Evolutionary conservation across 768 basidiomycete species (phyloP).

Genomic region (Collybia mongolica): DNA sequence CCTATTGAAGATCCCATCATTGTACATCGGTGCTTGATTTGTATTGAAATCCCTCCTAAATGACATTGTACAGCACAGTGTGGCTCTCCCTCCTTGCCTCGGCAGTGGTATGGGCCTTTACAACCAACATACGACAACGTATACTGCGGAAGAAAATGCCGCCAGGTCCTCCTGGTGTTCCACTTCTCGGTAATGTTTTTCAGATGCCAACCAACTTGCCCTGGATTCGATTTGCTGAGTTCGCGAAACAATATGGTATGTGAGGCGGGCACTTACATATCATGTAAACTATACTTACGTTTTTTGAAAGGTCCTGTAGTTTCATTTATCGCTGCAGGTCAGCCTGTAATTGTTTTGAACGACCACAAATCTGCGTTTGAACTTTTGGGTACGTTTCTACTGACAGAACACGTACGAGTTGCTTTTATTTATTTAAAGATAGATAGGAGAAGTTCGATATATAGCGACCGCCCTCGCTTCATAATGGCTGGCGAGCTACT

Average conservation of each 20-base stretch:
- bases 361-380: conserved; percentile 1
- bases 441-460: conserved; percentile 1
- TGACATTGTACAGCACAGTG: too few species aligned
- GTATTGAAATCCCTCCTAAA: too few species aligned
- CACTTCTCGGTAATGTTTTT: conserved; percentile 2
- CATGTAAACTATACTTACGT: background rate
- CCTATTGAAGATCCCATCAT: too few species aligned
- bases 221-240: conserved; percentile 2
- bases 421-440: background rate
- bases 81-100: too few species aligned
- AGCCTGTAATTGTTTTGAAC: conserved; percentile 2
- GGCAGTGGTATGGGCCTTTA: too few species aligned
- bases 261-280: background rate
- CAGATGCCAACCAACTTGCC: conserved; percentile 1
- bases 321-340: conserved; percentile 1
- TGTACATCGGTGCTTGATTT: too few species aligned
- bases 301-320: background rate
- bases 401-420: background rate
- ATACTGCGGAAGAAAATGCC: too few species aligned
- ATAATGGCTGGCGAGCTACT: conserved; percentile 2
- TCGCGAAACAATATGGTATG: conserved; percentile 5
- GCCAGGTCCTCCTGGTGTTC: conserved; percentile 2
- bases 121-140: too few species aligned
- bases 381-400: background rate
- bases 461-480: conserved; percentile 1